Evolutionary conservation across 371 early-diverging fungal species (phyloP).

Genomic region (Mucor sp.): DNA sequence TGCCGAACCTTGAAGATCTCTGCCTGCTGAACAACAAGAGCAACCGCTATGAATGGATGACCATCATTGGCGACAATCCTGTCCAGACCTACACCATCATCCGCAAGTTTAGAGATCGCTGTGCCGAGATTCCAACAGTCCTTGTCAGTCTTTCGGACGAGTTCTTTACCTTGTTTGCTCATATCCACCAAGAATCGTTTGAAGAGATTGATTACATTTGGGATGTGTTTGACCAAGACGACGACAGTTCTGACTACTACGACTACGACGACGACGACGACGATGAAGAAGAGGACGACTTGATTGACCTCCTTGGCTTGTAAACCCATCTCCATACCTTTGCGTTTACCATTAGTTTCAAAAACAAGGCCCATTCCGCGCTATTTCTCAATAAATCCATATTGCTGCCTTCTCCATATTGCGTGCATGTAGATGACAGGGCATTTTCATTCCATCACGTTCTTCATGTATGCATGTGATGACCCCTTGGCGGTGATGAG

Average conservation of each 20-base stretch:
- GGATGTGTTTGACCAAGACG: not conserved
- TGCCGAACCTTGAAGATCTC: not conserved
- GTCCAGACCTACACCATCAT: not conserved
- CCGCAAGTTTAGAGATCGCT: not conserved
- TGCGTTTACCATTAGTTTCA: not conserved
- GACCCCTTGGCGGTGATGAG: not conserved
- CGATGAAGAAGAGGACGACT: not conserved
- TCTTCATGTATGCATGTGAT: not conserved
- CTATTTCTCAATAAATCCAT: too few species aligned
- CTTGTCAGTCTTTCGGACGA: not conserved
- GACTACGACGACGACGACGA: too few species aligned
- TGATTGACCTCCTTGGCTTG: not conserved
- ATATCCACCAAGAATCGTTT: not conserved
- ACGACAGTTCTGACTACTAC: not conserved
- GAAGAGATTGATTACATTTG: not conserved
- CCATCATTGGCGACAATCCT: not conserved
- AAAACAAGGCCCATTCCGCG: too few species aligned
- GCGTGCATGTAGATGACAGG: too few species aligned
- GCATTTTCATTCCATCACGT: not conserved
- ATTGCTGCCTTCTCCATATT: not conserved
- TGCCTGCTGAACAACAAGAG: not conserved
- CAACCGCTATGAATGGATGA: not conserved
- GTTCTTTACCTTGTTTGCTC: not conserved
- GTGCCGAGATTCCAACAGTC: not conserved
- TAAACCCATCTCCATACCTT: not conserved